phyloP scores from a whole-genome alignment of 345 rosid genomes.

The Eutrema japonicum region DNA sequence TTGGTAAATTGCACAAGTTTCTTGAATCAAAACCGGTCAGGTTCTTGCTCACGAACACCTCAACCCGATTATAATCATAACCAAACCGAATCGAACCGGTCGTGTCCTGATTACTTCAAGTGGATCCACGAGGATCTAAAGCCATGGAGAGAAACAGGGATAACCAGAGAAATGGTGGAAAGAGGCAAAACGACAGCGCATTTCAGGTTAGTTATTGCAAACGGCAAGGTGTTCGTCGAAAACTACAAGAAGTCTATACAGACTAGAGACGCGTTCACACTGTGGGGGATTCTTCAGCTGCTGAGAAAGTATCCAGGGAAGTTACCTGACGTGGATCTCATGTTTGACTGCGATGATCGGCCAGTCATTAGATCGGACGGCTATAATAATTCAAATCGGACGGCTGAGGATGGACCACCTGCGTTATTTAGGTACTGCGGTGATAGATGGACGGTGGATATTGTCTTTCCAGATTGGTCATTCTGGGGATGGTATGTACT shows the following conservation, averaged over 20 bases:
- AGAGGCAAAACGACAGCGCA: slow-evolving; percentile 54
- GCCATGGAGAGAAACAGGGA: slow-evolving; percentile 78
- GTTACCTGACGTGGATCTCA: slow-evolving; percentile 69
- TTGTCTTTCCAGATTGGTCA: slow-evolving; percentile 59
- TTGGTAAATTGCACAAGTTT: slow-evolving; percentile 30
- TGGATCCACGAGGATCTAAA: slow-evolving; percentile 94
- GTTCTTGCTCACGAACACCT: slow-evolving; percentile 14
- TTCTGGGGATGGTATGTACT: slow-evolving; percentile 61
- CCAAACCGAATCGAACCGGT: slow-evolving; percentile 39
- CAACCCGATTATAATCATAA: neutral
- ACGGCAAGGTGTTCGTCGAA: slow-evolving; percentile 61
- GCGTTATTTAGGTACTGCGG: slow-evolving; percentile 58
- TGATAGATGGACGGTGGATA: slow-evolving; percentile 45
- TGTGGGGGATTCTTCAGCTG: slow-evolving; percentile 75
- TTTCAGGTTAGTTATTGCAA: slow-evolving; percentile 56
- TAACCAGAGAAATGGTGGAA: slow-evolving; percentile 62
- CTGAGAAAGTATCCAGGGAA: slow-evolving; percentile 65
- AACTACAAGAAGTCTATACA: slow-evolving; percentile 57
- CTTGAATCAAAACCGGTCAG: slow-evolving; percentile 36
- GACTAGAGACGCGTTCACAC: slow-evolving; percentile 56
- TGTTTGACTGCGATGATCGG: slow-evolving; percentile 69
- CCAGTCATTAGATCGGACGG: slow-evolving; percentile 48
- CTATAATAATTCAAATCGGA: slow-evolving; percentile 17
- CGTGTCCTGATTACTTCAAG: slow-evolving; percentile 85
- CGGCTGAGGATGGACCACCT: slow-evolving; percentile 44